phyloP scores from a whole-genome alignment of 2,329 filamentous ascomycete species.

The Ophiocordyceps camponoti-floridani region DNA sequence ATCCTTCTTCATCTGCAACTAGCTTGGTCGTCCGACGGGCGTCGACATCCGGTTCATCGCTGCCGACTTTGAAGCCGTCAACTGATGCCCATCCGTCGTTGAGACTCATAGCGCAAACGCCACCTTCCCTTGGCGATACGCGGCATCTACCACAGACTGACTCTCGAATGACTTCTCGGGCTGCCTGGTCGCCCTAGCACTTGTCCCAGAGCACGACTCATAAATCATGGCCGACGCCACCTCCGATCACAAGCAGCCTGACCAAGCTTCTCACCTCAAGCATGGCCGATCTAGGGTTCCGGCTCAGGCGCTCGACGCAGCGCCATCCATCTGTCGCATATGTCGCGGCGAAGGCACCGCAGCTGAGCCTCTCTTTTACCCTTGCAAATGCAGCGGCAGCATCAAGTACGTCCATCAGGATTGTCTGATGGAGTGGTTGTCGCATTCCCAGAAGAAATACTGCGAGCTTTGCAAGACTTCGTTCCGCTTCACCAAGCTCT shows the following conservation, averaged over 20 bases:
- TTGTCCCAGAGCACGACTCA: neutral
- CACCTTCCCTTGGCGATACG: neutral
- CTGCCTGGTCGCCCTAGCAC: neutral
- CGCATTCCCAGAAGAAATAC: slow-evolving; percentile 97
- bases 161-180: neutral
- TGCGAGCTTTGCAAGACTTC: slow-evolving; percentile 98
- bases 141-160: neutral
- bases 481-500: slow-evolving; percentile 95
- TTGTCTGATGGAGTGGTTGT: slow-evolving; percentile 96
- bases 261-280: neutral
- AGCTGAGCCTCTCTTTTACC: slow-evolving; percentile 83
- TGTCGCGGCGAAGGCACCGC: slow-evolving; percentile 74
- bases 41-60: too few species aligned
- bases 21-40: too few species aligned
- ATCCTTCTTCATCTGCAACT: too few species aligned
- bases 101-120: neutral
- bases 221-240: neutral
- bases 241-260: neutral
- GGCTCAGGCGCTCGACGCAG: slow-evolving; percentile 12
- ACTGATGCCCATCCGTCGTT: neutral
- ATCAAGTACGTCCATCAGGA: slow-evolving; percentile 98
- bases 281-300: slow-evolving; percentile 6
- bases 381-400: slow-evolving; percentile 96
- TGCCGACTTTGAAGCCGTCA: neutral
- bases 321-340: slow-evolving; percentile 80